These are phyloP conservation scores for Pseudopediastrum boryanum DNA, from an alignment of 139 green algal genomes.

Conservation along the genomic window DNA sequence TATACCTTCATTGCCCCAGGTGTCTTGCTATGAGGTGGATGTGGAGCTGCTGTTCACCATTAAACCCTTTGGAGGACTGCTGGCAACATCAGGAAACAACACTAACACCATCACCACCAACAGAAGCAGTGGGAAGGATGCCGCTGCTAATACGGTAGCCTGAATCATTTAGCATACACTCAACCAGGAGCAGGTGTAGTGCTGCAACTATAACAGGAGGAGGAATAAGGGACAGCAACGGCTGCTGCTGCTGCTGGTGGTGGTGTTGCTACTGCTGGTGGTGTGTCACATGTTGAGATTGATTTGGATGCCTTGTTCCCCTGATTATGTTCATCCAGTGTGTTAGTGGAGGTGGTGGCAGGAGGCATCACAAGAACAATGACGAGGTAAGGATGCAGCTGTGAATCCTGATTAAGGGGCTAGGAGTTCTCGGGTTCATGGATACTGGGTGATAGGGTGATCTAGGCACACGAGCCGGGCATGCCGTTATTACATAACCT, in stretches of 20 bases:
- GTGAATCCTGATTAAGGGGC: too few relatives aligned
- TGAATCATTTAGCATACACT: not conserved
- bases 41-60: conserved; percentile 35
- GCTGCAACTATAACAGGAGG: not conserved
- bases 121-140: not conserved
- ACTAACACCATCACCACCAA: not conserved
- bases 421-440: too few relatives aligned
- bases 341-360: conserved; percentile 22
- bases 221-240: not conserved
- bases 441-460: too few relatives aligned
- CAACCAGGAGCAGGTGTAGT: not conserved
- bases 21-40: conserved; percentile 31
- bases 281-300: not conserved
- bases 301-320: conserved; percentile 7
- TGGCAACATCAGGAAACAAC: not conserved
- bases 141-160: not conserved
- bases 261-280: conserved; percentile 1
- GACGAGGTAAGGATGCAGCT: not conserved
- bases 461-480: too few relatives aligned
- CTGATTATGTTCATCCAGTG: not conserved
- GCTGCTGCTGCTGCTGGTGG: not conserved
- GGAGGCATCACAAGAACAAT: not conserved
- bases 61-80: conserved; percentile 23
- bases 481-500: too few relatives aligned
- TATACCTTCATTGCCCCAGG: too few relatives aligned